These are phyloP conservation scores for Cytospora leucostoma DNA, from an alignment of 2,329 filamentous ascomycete species.

Conservation along the genomic window DNA sequence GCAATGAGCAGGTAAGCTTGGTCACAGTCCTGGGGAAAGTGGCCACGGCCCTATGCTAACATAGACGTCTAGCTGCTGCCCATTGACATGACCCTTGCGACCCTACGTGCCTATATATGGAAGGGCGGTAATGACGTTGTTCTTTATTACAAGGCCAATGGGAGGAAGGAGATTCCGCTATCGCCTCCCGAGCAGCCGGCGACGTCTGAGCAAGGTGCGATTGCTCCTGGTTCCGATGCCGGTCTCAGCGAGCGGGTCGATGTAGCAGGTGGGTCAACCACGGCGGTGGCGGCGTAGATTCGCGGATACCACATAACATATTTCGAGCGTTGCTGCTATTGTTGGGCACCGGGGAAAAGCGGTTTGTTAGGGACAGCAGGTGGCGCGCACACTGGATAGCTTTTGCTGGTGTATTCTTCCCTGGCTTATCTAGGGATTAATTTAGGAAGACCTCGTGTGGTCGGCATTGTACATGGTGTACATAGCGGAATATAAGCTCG, in stretches of 20 bases:
- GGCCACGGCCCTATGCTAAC: not conserved
- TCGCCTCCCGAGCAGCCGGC: conserved; percentile 33
- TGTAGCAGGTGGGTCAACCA: conserved; percentile 4
- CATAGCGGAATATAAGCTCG: conserved; percentile 10
- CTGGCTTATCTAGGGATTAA: conserved; percentile 21
- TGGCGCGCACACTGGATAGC: not conserved
- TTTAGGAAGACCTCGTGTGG: conserved; percentile 13
- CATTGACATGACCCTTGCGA: conserved; percentile 88
- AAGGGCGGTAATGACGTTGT: conserved; percentile 91
- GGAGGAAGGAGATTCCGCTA: conserved; percentile 65
- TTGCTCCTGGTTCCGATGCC: not conserved
- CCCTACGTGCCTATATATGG: conserved; percentile 89
- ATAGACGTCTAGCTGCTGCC: conserved; percentile 59
- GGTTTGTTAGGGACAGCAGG: not conserved
- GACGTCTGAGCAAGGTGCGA: conserved; percentile 11
- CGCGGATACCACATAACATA: not conserved
- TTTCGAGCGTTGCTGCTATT: not conserved
- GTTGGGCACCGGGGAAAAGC: not conserved
- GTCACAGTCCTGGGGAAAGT: not conserved
- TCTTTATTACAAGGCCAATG: conserved; percentile 88
- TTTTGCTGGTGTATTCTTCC: conserved; percentile 7
- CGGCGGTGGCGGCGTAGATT: conserved; percentile 17
- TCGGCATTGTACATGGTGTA: conserved; percentile 21
- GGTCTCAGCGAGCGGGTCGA: conserved; percentile 1
- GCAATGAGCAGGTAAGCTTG: conserved; percentile 78